Percentiles rank a stretch among this genome's conserved stretches.
These are phyloP conservation scores for Trichoderma atroviride DNA, from an alignment of 2,329 filamentous ascomycete species.

Conservation along the genomic window DNA sequence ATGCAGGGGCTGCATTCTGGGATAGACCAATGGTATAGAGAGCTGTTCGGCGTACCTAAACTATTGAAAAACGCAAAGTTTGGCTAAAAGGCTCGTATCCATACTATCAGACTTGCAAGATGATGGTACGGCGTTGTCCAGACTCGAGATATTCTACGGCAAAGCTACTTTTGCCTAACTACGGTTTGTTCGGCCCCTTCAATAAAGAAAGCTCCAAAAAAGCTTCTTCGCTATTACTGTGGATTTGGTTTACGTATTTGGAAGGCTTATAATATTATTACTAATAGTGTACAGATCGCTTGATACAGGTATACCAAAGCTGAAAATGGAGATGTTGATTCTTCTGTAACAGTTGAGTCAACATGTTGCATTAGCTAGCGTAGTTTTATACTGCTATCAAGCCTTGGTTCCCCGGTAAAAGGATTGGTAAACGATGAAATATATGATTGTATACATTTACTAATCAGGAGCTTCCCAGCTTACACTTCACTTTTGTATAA, in stretches of 20 bases:
- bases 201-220: not conserved
- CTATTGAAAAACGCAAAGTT: not conserved
- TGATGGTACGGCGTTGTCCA: not conserved
- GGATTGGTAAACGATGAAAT: not conserved
- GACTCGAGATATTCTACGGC: not conserved
- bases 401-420: not conserved
- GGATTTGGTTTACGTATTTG: not conserved
- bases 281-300: not conserved
- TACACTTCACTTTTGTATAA: too few relatives aligned
- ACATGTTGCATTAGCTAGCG: not conserved
- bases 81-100: conserved; percentile 1
- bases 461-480: too few relatives aligned
- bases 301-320: not conserved
- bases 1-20: not conserved
- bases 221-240: not conserved
- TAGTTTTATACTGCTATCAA: not conserved
- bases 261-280: too few relatives aligned
- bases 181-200: not conserved
- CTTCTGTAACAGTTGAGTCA: too few relatives aligned
- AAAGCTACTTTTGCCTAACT: not conserved
- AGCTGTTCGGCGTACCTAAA: not conserved
- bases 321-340: not conserved
- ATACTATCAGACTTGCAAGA: not conserved
- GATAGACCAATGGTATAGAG: not conserved
- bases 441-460: not conserved